Percentiles rank a stretch among this genome's conserved stretches.
Conservation (phyloP, 2,329 filamentous ascomycete genomes). For the Penicillium sp. region DNA sequence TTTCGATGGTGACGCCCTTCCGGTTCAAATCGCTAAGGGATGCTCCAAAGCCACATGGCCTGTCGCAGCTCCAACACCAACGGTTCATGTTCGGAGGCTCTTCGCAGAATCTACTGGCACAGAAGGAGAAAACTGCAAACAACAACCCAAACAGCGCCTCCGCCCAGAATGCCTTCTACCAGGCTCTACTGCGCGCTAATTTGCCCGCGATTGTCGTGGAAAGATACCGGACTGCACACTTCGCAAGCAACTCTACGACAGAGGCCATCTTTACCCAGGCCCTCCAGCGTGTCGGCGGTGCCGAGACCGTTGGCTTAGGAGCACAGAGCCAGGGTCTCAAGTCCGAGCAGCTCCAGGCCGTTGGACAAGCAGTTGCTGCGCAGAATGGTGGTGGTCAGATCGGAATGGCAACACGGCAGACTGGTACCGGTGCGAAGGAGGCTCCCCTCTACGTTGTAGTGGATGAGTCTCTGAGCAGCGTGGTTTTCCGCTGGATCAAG, state of each 20-base stretch:
- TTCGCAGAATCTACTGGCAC: slow-evolving; percentile 69
- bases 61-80: slow-evolving; percentile 39
- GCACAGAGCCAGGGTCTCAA: slow-evolving; percentile 49
- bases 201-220: slow-evolving; percentile 94
- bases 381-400: slow-evolving; percentile 70
- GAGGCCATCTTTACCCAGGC: slow-evolving; percentile 80
- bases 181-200: slow-evolving; percentile 84
- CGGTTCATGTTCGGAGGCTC: slow-evolving; percentile 45
- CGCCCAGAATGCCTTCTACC: slow-evolving; percentile 92
- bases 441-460: slow-evolving; percentile 95
- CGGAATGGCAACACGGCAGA: slow-evolving; percentile 50
- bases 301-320: slow-evolving; percentile 31
- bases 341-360: slow-evolving; percentile 71
- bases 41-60: slow-evolving; percentile 25
- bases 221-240: slow-evolving; percentile 83
- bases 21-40: slow-evolving; percentile 31
- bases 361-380: slow-evolving; percentile 81
- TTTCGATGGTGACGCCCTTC: slow-evolving; percentile 38
- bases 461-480: slow-evolving; percentile 79
- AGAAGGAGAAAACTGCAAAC: slow-evolving; percentile 89
- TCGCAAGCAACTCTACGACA: slow-evolving; percentile 77
- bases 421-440: slow-evolving; percentile 72
- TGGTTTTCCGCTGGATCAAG: slow-evolving; percentile 89
- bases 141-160: slow-evolving; percentile 85
- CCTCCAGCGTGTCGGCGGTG: slow-evolving; percentile 63